Evolutionary conservation across 1,284 basidiomycete genomes (phyloP), one percentile per base, ranked within the genome.

Genomic region (Cronartium ribicola): DNA sequence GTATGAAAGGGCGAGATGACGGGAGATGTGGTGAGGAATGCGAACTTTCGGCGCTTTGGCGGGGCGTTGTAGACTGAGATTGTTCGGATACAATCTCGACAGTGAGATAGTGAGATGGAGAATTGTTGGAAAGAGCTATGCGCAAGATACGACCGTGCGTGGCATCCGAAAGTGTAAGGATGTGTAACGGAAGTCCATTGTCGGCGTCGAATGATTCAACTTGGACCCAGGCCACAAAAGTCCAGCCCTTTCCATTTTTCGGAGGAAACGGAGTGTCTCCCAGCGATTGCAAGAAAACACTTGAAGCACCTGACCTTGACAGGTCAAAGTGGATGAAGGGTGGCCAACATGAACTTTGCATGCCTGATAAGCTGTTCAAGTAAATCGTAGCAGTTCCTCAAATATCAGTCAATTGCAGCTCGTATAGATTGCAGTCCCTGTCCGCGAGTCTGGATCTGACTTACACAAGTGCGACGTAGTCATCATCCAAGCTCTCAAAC

Each of bases 301-400:
- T 65, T 17, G 70, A 46, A 22, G 51, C 29, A 55, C 46, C 63
- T 29, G 37, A 48, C 65, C 65, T 73, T 10, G 63, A 66, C 1
- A 63, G 57, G 22, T 63, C 70, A 61, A 73, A 73, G 51, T 73
- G 70, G 20, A 73, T 73, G 40, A 73, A 66, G 14, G 70, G 70
- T 14, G 70, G 70, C 14, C 57, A 61, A 57, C 57, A 65, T n/a
- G 70, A 73, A 40, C 63, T 66, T 29, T 59, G 63, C 64, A 73
- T 66, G 7, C 70, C 70, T 60, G 43, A 66, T 48, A 73, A 63
- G 43, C 70, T 73, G 64, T 17, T 51, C 48, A 51, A 20, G 14
- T 20, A 11, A 20, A 51, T 17, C 48, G 4, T 5, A 51, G 48
- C 20, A 51, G 10, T 3, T 20, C 20, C 48, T 17, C 48, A 51